Evolutionary conservation across 257 asterid species (phyloP), one percentile per base, ranked within the genome.

Genomic region (Coffea canephora): DNA sequence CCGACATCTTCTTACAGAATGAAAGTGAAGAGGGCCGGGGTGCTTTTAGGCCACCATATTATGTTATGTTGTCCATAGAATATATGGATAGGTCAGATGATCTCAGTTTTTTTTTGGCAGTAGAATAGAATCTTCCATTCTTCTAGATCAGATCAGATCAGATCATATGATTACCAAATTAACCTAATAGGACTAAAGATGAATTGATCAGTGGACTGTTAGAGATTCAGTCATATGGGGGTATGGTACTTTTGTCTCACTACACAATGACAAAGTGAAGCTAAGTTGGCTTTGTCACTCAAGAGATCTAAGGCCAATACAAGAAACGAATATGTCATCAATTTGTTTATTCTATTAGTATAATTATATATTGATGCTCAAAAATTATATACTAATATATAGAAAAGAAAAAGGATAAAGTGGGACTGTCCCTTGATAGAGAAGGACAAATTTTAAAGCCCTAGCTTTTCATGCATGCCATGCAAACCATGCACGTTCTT

Each of bases 221-320:
- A 75, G 31, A 86, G 92, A 91, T 88, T 89, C 92, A 87, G 83
- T 85, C 87, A 25, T 81, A 84, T 80, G 49, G 83, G 82, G 86
- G 87, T 82, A 88, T 88, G 69, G 83, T 78, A 87, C 96, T 93
- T 93, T 89, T 95, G 96, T 95, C 98, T 91, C 88, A 83, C 82
- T 85, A 77, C 75, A 87, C 78, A 88, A 88, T 87, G 91, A 88
- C 88, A 91, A 91, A 91, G 95, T 78, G 92, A 88, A 88, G 84
- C 82, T 71, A 82, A 81, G 69, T 91, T 80, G 79, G 68, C 91
- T 81, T 82, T 80, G 87, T 83, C 85, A 89, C 89, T 89, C 90
- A 87, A 90, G 90, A 89, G 95, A 94, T 90, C 92, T 87, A 78
- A 82, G 82, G 80, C 85, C 88, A 85, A 71, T 82, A 79, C 97